Percentiles rank a stretch among this genome's conserved stretches.
Evolutionary conservation across 495 filamentous ascomycete genomes (phyloP).

Genomic region (Hypoxylon trugodes): DNA sequence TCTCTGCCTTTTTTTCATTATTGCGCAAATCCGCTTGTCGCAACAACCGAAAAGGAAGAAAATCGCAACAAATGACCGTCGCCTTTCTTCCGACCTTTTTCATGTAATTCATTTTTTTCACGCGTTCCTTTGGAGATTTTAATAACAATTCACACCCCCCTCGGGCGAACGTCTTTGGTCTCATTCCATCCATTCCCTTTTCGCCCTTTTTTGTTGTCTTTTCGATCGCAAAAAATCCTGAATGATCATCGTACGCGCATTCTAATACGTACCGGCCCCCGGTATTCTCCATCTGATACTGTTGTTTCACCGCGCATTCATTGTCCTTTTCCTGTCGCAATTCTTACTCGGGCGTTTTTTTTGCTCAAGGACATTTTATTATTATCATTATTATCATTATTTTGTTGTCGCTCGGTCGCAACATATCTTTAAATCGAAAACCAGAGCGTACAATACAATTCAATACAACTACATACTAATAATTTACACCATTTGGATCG

Average conservation of each 20-base stretch:
- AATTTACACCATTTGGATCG: conserved; percentile 32
- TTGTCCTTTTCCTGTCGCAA: conserved; percentile 29
- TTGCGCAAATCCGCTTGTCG: conserved; percentile 27
- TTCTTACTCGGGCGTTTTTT: conserved; percentile 18
- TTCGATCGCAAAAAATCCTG: conserved; percentile 28
- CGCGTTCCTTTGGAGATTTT: conserved; percentile 42
- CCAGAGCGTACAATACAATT: background rate
- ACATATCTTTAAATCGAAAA: too few relatives aligned
- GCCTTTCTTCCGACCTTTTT: conserved; percentile 32
- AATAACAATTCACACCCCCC: conserved; percentile 33
- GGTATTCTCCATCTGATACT: conserved; percentile 28
- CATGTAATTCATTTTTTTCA: conserved; percentile 35
- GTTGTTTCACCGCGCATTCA: conserved; percentile 30
- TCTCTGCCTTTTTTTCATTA: conserved; percentile 14
- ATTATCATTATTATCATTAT: conserved; percentile 52
- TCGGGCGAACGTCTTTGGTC: conserved; percentile 39
- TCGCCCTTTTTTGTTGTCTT: conserved; percentile 43
- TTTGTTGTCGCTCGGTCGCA: conserved; percentile 44
- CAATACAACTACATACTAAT: conserved; percentile 21
- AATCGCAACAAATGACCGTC: conserved; percentile 29
- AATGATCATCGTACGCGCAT: conserved; percentile 39
- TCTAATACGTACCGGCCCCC: conserved; percentile 15
- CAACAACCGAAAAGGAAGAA: conserved; percentile 27
- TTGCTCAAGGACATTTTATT: conserved; percentile 40
- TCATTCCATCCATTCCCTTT: conserved; percentile 22